These are phyloP conservation scores for Metschnikowia chrysomelidarum DNA, from an alignment of 805 yeast species.

Conservation along the genomic window DNA sequence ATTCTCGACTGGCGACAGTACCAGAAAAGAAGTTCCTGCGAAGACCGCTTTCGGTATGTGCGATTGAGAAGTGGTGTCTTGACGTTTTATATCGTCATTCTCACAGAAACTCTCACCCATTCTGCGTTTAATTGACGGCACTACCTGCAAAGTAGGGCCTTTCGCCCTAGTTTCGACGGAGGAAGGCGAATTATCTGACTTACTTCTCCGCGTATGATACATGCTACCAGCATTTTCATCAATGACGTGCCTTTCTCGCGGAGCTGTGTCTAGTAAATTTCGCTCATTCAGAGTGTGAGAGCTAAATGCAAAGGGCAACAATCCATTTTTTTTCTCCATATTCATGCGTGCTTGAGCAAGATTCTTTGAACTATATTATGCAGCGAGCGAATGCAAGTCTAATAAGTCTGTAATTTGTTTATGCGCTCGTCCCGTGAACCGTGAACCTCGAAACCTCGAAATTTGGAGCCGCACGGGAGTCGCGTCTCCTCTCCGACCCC, in stretches of 20 bases:
- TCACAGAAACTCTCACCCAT: constrained; percentile 45
- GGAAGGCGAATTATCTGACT: not conserved
- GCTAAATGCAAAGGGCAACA: constrained; percentile 52
- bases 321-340: constrained; percentile 34
- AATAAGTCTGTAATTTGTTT: too few relatives aligned
- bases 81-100: constrained; percentile 37
- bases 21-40: too few relatives aligned
- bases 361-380: too few relatives aligned
- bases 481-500: constrained; percentile 10
- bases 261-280: constrained; percentile 37
- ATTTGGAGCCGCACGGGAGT: not conserved
- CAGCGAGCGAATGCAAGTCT: too few relatives aligned
- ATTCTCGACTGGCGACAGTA: too few relatives aligned
- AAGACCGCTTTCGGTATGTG: too few relatives aligned
- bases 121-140: constrained; percentile 39
- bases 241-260: constrained; percentile 36
- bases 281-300: constrained; percentile 28
- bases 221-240: constrained; percentile 46
- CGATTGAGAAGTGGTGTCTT: constrained; percentile 26
- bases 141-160: constrained; percentile 22
- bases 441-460: too few relatives aligned
- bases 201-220: constrained; percentile 38
- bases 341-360: not conserved
- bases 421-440: too few relatives aligned
- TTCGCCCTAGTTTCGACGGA: constrained; percentile 15